Conservation (phyloP, 805 yeast genomes). For the Lipomyces chichibuensis region DNA sequence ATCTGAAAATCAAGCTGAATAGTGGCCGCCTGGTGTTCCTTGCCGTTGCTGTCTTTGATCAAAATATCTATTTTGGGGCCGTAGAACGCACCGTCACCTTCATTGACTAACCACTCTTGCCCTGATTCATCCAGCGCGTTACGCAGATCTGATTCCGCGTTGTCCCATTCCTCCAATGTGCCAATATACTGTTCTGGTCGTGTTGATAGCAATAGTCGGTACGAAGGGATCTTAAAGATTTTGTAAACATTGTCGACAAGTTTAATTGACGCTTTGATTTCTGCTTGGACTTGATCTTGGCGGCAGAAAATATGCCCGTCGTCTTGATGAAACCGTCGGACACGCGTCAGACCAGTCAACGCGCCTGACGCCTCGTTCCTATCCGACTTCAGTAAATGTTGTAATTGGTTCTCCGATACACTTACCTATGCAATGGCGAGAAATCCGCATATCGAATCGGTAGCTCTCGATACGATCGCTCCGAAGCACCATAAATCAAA, state of each 20-base stretch:
- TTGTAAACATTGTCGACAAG: conserved; percentile 86
- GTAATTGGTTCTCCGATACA: background rate
- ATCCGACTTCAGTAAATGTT: background rate
- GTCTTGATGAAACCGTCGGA: conserved; percentile 98
- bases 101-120: conserved; percentile 90
- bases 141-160: conserved; percentile 84
- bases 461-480: conserved; percentile 92
- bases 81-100: conserved; percentile 95
- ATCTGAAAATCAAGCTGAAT: conserved; percentile 98
- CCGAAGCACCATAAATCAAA: conserved; percentile 85
- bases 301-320: conserved; percentile 98
- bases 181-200: conserved; percentile 97
- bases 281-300: conserved; percentile 83
- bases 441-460: conserved; percentile 99
- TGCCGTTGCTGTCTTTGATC: conserved; percentile 89
- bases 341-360: conserved; percentile 91
- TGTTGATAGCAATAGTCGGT: conserved; percentile 95
- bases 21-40: conserved; percentile 99
- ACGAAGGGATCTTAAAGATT: conserved; percentile 81
- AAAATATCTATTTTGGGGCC: conserved; percentile 98
- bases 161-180: conserved; percentile 90
- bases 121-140: conserved; percentile 82
- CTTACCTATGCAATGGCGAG: conserved; percentile 84
- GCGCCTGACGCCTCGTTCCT: conserved; percentile 93
- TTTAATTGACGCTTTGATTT: conserved; percentile 81